Evolutionary conservation across 2,329 filamentous ascomycete genomes (phyloP).

Genomic region (Hymenoscyphus salicellus): DNA sequence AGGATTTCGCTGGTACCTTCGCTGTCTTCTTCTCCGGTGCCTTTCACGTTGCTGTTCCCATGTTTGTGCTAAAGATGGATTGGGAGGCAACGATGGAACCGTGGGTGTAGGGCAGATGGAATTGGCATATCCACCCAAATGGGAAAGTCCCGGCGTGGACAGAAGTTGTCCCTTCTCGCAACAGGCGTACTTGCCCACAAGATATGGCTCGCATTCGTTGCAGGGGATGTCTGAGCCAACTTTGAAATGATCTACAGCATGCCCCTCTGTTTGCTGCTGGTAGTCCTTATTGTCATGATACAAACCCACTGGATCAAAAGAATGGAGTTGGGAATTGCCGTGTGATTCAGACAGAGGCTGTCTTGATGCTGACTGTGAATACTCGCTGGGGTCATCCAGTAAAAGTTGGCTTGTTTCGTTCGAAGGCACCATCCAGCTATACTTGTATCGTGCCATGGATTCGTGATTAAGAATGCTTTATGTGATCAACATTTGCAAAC

Average conservation of each 20-base stretch:
- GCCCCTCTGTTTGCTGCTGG: conserved; percentile 23
- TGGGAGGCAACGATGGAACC: conserved; percentile 29
- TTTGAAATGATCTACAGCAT: conserved; percentile 15
- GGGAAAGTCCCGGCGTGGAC: background rate
- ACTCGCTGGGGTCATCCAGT: conserved; percentile 24
- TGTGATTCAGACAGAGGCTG: conserved; percentile 33
- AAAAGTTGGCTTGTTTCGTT: conserved; percentile 24
- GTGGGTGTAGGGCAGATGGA: conserved; percentile 24
- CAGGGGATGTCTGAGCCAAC: background rate
- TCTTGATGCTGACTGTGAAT: conserved; percentile 20
- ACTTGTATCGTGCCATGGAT: conserved; percentile 29
- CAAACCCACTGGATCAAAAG: conserved; percentile 25
- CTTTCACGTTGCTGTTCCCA: conserved; percentile 36
- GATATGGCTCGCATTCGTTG: background rate
- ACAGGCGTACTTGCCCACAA: background rate
- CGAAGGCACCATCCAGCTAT: conserved; percentile 26
- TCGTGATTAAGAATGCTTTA: conserved; percentile 32
- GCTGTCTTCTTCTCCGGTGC: conserved; percentile 30
- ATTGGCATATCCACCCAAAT: background rate
- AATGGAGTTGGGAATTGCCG: conserved; percentile 33
- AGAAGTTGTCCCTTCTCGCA: background rate
- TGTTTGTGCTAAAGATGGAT: conserved; percentile 21
- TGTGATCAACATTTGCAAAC: conserved; percentile 20
- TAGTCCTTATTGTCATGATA: conserved; percentile 33
- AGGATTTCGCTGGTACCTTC: conserved; percentile 48